phyloP scores from a whole-genome alignment of 208 protist species.

The Crithidia expoeki region DNA sequence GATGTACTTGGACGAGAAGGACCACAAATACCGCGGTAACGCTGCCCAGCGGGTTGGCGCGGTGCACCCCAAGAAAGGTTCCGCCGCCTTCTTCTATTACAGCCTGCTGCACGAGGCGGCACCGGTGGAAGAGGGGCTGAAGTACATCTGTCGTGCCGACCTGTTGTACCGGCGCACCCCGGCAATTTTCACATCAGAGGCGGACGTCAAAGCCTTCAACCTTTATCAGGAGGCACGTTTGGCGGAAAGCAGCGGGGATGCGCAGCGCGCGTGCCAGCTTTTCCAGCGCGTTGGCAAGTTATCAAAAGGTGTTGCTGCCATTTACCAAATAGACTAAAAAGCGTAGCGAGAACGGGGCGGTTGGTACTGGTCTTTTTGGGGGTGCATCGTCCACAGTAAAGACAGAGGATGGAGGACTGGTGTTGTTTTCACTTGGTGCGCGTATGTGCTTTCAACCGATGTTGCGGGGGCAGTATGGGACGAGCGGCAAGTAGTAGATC shows the following conservation, averaged over 20 bases:
- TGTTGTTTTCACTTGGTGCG: no score
- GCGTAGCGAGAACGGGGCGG: no score
- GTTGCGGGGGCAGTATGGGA: no score
- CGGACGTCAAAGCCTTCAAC: conserved; percentile 70
- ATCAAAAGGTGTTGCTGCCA: conserved; percentile 71
- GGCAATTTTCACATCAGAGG: conserved; percentile 65
- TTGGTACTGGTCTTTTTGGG: no score
- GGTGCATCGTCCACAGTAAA: no score
- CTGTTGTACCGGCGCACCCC: conserved; percentile 80
- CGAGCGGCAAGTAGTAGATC: no score
- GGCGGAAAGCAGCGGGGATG: conserved; percentile 75
- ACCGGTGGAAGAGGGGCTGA: conserved; percentile 65
- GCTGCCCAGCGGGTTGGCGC: conserved; percentile 49
- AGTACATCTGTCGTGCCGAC: conserved; percentile 91
- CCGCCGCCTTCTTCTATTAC: conserved; percentile 88
- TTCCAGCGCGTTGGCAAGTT: conserved; percentile 77
- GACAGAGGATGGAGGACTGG: no score
- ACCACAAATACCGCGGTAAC: conserved; percentile 63
- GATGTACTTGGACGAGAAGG: conserved; percentile 50
- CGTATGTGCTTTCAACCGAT: no score
- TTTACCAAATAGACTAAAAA: conserved; percentile 78
- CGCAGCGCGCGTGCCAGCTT: conserved; percentile 66
- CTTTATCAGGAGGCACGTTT: conserved; percentile 79
- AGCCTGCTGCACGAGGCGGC: conserved; percentile 87
- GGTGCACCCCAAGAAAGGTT: conserved; percentile 67